Conservation (phyloP, 2,329 filamentous ascomycete species). For the Alternaria angustiovoidea region DNA sequence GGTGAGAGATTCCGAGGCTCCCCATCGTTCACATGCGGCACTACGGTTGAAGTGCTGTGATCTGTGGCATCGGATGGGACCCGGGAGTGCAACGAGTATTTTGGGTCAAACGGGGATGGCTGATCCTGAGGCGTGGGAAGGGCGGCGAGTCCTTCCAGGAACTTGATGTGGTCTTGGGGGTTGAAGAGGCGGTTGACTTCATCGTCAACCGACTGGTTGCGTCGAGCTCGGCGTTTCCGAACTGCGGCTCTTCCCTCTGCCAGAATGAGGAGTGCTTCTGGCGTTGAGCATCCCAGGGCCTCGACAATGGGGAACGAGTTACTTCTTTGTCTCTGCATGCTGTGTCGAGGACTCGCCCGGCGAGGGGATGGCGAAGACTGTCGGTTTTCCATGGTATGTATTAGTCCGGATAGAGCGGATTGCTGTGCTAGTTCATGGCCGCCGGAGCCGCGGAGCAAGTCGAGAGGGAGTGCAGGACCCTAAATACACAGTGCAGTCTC, state of each 20-base stretch:
- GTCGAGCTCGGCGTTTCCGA: constrained; percentile 39
- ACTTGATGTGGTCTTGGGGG: constrained; percentile 43
- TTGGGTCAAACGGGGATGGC: constrained; percentile 16
- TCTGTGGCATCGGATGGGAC: constrained; percentile 43
- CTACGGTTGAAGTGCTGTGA: constrained; percentile 40
- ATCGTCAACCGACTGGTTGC: constrained; percentile 32
- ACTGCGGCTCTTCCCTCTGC: constrained; percentile 48
- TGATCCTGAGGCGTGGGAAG: constrained; percentile 22
- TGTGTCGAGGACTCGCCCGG: constrained; percentile 31
- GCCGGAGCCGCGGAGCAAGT: constrained; percentile 23
- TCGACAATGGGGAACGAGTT: constrained; percentile 48
- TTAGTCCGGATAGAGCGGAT: constrained; percentile 26
- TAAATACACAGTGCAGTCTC: constrained; percentile 3
- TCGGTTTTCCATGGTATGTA: constrained; percentile 38
- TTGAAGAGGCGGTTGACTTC: constrained; percentile 33
- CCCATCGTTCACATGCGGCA: constrained; percentile 20
- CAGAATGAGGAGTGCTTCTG: constrained; percentile 46
- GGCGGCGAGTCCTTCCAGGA: constrained; percentile 28
- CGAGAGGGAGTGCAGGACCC: constrained; percentile 7
- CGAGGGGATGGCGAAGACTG: constrained; percentile 31
- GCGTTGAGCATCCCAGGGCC: constrained; percentile 46
- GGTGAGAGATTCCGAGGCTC: constrained; percentile 12
- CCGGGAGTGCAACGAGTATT: constrained; percentile 31
- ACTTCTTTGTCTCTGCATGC: constrained; percentile 42
- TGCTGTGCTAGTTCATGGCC: constrained; percentile 33